Evolutionary conservation across 164 flowering plant species (phyloP).

Genomic region (Euptelea pleiosperma): DNA sequence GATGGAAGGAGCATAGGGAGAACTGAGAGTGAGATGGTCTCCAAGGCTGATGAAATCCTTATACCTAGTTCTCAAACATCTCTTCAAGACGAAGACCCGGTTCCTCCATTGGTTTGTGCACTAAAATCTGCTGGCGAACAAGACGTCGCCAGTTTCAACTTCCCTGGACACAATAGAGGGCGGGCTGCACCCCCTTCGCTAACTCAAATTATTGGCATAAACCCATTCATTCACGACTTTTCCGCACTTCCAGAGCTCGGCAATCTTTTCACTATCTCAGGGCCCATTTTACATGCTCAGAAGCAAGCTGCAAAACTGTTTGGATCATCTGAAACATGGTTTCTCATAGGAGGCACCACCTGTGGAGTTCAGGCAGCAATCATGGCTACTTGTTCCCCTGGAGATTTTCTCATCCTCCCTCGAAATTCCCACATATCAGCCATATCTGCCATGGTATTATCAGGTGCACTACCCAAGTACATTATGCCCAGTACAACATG

Average conservation of each 20-base stretch:
- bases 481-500: slow-evolving; percentile 39
- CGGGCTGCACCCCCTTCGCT: slow-evolving; percentile 54
- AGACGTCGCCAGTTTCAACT: slow-evolving; percentile 65
- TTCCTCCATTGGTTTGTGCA: slow-evolving; percentile 68
- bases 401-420: slow-evolving; percentile 43
- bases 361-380: slow-evolving; percentile 61
- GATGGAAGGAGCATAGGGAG: neutral
- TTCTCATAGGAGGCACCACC: slow-evolving; percentile 58
- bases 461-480: slow-evolving; percentile 47
- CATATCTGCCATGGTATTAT: slow-evolving; percentile 47
- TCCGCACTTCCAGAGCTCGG: slow-evolving; percentile 55
- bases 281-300: slow-evolving; percentile 48
- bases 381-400: slow-evolving; percentile 58
- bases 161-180: slow-evolving; percentile 88
- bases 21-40: neutral
- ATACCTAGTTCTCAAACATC: neutral
- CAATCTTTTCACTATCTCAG: slow-evolving; percentile 45
- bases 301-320: slow-evolving; percentile 41
- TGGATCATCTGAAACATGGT: slow-evolving; percentile 59
- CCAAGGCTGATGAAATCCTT: neutral
- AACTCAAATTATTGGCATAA: slow-evolving; percentile 35
- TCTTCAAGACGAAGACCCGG: slow-evolving; percentile 8
- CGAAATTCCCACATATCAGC: slow-evolving; percentile 52
- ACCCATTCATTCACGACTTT: slow-evolving; percentile 43
- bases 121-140: slow-evolving; percentile 52